These are phyloP conservation scores for Cordyceps javanica DNA, from an alignment of 2,329 filamentous ascomycete species.

Conservation along the genomic window DNA sequence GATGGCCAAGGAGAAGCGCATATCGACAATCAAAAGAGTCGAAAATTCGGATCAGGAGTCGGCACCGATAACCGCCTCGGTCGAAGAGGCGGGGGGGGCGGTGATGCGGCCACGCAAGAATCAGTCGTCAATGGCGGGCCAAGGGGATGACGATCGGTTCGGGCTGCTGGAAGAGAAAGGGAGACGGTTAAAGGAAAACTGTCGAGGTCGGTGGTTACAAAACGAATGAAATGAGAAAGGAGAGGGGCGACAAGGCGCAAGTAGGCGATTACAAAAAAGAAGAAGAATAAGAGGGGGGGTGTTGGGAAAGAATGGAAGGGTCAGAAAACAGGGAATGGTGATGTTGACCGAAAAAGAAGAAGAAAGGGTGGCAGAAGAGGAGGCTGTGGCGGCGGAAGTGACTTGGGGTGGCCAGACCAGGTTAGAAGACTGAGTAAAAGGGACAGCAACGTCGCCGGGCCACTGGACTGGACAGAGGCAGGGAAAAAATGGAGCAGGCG, in stretches of 20 bases:
- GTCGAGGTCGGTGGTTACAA: background rate
- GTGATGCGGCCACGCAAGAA: background rate
- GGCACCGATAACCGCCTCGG: slow-evolving; percentile 7
- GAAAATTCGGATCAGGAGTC: background rate
- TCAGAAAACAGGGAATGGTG: slow-evolving; percentile 8
- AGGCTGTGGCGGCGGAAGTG: too few relatives aligned
- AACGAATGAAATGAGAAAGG: background rate
- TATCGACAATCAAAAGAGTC: background rate
- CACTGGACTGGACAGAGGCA: background rate
- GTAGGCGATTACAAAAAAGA: background rate
- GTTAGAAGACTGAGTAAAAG: too few relatives aligned
- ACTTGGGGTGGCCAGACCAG: too few relatives aligned
- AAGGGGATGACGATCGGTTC: background rate
- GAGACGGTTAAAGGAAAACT: background rate
- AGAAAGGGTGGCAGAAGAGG: background rate
- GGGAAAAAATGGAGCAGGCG: background rate
- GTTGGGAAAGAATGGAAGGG: slow-evolving; percentile 5
- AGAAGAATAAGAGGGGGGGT: background rate
- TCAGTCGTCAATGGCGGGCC: background rate
- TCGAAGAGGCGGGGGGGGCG: background rate
- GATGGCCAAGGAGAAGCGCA: slow-evolving; percentile 15
- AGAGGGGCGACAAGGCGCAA: background rate
- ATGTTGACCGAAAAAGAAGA: slow-evolving; percentile 8
- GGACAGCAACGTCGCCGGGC: background rate
- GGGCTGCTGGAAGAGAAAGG: background rate